Conservation (phyloP, 768 basidiomycete genomes). For the Stropharia rugosoannulata region DNA sequence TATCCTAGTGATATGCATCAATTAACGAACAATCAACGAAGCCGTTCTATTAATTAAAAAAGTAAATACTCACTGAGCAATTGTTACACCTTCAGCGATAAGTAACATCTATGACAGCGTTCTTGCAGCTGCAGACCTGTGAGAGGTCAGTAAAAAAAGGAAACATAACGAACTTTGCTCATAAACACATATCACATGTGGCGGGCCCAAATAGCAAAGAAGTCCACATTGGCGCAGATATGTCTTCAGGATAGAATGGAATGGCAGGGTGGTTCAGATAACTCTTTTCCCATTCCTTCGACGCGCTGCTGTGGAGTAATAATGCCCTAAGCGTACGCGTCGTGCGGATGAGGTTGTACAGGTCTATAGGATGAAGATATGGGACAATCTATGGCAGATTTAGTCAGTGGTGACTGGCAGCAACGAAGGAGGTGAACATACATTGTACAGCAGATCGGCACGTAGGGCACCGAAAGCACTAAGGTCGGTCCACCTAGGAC, state of each 20-base stretch:
- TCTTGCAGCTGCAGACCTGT: neutral
- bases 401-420: no score
- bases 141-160: neutral
- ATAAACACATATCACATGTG: slow-evolving; percentile 24
- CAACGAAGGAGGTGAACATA: no score
- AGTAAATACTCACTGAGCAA: neutral
- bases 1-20: no score
- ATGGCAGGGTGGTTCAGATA: slow-evolving; percentile 14
- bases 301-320: slow-evolving; percentile 19
- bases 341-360: slow-evolving; percentile 28
- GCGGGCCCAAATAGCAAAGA: slow-evolving; percentile 23
- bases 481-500: no score
- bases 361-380: slow-evolving; percentile 32
- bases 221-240: slow-evolving; percentile 22
- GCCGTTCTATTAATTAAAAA: no score
- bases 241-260: slow-evolving; percentile 18
- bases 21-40: no score
- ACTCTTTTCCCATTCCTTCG: slow-evolving; percentile 23
- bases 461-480: no score
- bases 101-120: slow-evolving; percentile 1
- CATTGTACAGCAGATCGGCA: no score
- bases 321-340: slow-evolving; percentile 25
- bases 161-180: neutral
- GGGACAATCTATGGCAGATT: slow-evolving; percentile 24
- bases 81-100: neutral